These are phyloP conservation scores for Corymbia citriodora DNA, from an alignment of 441 rosid genomes.

Conservation along the genomic window DNA sequence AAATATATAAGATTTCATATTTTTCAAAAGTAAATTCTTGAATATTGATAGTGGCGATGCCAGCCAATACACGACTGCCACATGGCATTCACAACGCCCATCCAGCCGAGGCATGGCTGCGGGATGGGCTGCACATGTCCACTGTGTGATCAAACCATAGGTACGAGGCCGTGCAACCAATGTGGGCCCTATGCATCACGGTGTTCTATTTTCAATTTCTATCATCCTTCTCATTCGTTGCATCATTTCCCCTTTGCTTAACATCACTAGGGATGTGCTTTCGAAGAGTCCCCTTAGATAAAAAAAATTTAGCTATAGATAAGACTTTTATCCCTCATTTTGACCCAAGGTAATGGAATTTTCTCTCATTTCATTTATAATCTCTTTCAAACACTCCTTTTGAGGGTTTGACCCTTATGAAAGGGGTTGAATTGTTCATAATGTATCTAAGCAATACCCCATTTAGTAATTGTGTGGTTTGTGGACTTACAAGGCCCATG, in stretches of 20 bases:
- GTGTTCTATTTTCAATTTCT: background rate
- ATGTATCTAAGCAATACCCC: background rate
- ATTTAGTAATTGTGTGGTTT: rapidly evolving
- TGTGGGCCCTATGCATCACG: background rate
- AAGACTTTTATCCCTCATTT: too few species aligned
- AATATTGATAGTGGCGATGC: background rate
- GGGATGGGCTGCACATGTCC: background rate
- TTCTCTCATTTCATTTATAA: background rate
- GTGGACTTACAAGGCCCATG: background rate
- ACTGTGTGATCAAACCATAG: background rate
- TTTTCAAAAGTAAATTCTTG: background rate
- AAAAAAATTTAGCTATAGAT: background rate
- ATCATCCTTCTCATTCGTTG: background rate
- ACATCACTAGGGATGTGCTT: background rate
- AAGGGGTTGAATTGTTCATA: background rate
- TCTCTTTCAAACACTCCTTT: rapidly evolving
- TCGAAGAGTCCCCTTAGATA: background rate
- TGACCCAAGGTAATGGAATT: background rate
- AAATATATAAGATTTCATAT: background rate
- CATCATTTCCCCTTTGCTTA: background rate
- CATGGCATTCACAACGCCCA: background rate
- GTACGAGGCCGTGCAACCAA: background rate
- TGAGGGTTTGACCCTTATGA: background rate
- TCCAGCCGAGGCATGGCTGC: background rate
- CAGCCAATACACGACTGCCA: background rate